Percentiles rank a stretch among this genome's conserved stretches.
Conservation (phyloP, 2,329 filamentous ascomycete species). For the Aspergillus sp. region DNA sequence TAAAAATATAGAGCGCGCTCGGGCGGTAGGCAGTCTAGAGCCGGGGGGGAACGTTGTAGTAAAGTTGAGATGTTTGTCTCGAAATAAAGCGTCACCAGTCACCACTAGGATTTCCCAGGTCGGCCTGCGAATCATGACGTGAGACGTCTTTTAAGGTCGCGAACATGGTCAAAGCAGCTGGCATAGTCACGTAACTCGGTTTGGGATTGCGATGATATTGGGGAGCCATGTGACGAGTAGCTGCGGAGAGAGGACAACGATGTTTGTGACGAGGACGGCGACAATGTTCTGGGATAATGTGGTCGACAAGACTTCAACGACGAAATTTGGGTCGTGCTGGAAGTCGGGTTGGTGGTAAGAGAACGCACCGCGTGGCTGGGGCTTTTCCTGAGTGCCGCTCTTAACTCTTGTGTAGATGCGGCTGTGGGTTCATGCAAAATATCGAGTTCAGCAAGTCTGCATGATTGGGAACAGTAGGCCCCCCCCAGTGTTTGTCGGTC, state of each 20-base stretch:
- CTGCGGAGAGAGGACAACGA: slow-evolving; percentile 79
- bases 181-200: slow-evolving; percentile 83
- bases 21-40: background rate
- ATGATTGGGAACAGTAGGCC: slow-evolving; percentile 90
- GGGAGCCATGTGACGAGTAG: slow-evolving; percentile 50
- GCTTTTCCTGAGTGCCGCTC: slow-evolving; percentile 40
- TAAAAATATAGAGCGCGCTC: background rate
- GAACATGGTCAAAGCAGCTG: slow-evolving; percentile 81
- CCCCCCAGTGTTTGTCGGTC: slow-evolving; percentile 81
- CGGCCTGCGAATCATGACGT: slow-evolving; percentile 25
- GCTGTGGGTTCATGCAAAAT: slow-evolving; percentile 37
- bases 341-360: slow-evolving; percentile 17
- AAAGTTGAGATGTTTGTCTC: background rate
- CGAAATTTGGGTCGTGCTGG: slow-evolving; percentile 18
- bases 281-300: slow-evolving; percentile 24
- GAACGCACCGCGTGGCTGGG: slow-evolving; percentile 37
- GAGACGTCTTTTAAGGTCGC: slow-evolving; percentile 48
- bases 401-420: background rate
- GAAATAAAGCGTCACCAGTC: background rate
- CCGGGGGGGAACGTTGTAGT: background rate
- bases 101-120: background rate
- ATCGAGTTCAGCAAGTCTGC: slow-evolving; percentile 84
- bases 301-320: slow-evolving; percentile 19
- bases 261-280: slow-evolving; percentile 74
- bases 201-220: slow-evolving; percentile 72